phyloP scores from a whole-genome alignment of 352 stramenopile species.

The Globisporangium paroecandrum region DNA sequence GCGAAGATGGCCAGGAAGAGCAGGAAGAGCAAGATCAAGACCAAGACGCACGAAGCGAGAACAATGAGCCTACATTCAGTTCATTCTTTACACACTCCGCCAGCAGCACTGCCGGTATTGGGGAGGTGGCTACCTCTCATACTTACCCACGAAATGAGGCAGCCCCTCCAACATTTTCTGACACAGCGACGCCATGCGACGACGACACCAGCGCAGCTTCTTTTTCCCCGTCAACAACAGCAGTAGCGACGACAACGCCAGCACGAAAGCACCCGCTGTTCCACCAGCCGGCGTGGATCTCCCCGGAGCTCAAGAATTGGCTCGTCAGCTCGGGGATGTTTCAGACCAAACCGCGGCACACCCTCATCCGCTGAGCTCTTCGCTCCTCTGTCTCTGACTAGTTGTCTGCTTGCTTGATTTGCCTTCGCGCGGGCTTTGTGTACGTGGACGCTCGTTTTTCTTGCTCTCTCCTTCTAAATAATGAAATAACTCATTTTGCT shows the following conservation, averaged over 20 bases:
- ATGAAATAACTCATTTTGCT: conserved; percentile 15
- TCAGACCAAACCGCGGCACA: conserved; percentile 21
- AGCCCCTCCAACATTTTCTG: conserved; percentile 11
- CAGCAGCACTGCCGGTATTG: neutral
- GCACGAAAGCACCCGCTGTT: conserved; percentile 22
- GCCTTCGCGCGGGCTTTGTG: neutral
- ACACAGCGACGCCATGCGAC: conserved; percentile 1
- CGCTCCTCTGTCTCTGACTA: neutral
- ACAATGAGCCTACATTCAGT: conserved; percentile 20
- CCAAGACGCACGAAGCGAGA: conserved; percentile 3
- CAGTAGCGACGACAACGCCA: neutral
- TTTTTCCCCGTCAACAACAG: neutral
- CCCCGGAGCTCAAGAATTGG: conserved; percentile 46
- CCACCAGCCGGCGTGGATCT: conserved; percentile 64
- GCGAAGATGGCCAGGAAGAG: neutral
- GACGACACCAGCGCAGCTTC: neutral
- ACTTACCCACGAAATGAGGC: conserved; percentile 15
- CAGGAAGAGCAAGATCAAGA: neutral
- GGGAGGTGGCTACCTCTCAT: conserved; percentile 8
- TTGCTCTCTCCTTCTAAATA: conserved; percentile 17
- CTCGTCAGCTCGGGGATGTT: conserved; percentile 50
- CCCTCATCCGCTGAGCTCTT: neutral
- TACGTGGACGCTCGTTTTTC: conserved; percentile 1
- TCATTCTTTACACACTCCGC: conserved; percentile 8
- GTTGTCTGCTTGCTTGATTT: neutral